phyloP scores from a whole-genome alignment of 352 stramenopile genomes.

The Aphanomyces stellatus region DNA sequence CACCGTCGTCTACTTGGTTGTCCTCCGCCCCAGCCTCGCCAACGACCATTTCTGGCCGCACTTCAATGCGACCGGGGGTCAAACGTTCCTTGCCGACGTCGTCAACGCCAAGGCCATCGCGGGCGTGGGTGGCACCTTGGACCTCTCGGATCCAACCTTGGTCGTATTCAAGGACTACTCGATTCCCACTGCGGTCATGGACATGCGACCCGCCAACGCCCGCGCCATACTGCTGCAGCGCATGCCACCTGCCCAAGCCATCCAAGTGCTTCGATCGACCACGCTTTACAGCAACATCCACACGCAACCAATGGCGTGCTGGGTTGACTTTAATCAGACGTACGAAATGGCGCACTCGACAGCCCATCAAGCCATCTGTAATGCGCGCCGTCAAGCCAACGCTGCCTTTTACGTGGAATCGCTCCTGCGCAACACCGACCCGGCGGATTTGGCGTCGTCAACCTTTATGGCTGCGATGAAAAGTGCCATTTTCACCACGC shows the following conservation, averaged over 20 bases:
- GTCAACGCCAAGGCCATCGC: neutral
- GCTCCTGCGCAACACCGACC: slow-evolving; percentile 1
- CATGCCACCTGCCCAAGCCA: neutral
- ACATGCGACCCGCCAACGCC: neutral
- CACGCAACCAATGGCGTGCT: slow-evolving; percentile 3
- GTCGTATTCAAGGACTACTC: neutral
- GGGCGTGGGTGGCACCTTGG: neutral
- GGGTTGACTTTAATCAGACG: slow-evolving; percentile 10
- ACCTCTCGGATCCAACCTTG: neutral
- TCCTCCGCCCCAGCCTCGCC: neutral
- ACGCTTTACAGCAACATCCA: neutral
- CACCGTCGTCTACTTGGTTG: neutral
- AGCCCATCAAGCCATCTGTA: neutral
- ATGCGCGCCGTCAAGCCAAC: neutral
- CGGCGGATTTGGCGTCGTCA: no score
- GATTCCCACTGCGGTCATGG: neutral
- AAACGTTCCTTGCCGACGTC: slow-evolving; percentile 8
- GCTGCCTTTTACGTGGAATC: slow-evolving; percentile 3
- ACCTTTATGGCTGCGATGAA: no score
- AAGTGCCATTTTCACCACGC: no score
- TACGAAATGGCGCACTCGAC: slow-evolving; percentile 11
- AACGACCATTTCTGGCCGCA: slow-evolving; percentile 12
- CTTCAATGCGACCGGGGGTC: neutral
- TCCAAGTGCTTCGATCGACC: neutral
- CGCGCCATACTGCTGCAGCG: neutral